These are phyloP conservation scores for Rhynchosporium secalis DNA, from an alignment of 2,329 filamentous ascomycete species.

Conservation along the genomic window DNA sequence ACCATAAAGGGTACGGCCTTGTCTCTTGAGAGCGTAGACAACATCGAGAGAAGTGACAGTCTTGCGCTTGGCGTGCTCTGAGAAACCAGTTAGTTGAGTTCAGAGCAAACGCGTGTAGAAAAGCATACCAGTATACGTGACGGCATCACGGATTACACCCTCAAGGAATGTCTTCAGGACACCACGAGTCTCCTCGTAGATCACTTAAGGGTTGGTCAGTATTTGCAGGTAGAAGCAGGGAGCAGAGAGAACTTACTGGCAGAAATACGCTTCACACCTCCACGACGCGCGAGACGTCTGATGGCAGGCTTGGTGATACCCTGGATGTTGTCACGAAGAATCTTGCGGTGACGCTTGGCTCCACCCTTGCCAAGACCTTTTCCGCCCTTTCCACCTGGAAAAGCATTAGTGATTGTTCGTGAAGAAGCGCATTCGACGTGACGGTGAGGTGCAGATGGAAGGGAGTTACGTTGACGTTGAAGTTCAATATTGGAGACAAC, in stretches of 20 bases:
- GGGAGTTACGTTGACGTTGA: slow-evolving; percentile 14
- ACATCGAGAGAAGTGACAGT: slow-evolving; percentile 67
- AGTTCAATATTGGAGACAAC: slow-evolving; percentile 27
- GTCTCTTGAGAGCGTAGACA: slow-evolving; percentile 66
- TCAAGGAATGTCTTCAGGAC: slow-evolving; percentile 84
- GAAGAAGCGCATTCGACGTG: neutral
- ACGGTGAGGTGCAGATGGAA: neutral
- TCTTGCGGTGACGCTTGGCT: slow-evolving; percentile 99
- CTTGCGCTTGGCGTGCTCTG: slow-evolving; percentile 75
- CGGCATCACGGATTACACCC: slow-evolving; percentile 71
- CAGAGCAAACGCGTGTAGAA: neutral
- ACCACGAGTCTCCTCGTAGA: slow-evolving; percentile 81
- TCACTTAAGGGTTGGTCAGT: slow-evolving; percentile 43
- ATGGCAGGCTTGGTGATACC: slow-evolving; percentile 99
- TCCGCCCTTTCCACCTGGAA: slow-evolving; percentile 60
- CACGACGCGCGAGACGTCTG: slow-evolving; percentile 96
- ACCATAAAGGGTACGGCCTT: slow-evolving; percentile 67
- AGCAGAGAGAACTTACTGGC: slow-evolving; percentile 61
- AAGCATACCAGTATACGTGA: slow-evolving; percentile 63
- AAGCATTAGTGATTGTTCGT: slow-evolving; percentile 21
- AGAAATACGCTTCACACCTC: slow-evolving; percentile 99
- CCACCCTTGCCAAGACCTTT: slow-evolving; percentile 98
- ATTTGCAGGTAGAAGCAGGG: no score
- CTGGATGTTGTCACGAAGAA: slow-evolving; percentile 99
- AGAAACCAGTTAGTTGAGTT: slow-evolving; percentile 36